These are phyloP conservation scores for Coprinellus aureogranulatus DNA, from an alignment of 768 basidiomycete genomes.

Conservation along the genomic window DNA sequence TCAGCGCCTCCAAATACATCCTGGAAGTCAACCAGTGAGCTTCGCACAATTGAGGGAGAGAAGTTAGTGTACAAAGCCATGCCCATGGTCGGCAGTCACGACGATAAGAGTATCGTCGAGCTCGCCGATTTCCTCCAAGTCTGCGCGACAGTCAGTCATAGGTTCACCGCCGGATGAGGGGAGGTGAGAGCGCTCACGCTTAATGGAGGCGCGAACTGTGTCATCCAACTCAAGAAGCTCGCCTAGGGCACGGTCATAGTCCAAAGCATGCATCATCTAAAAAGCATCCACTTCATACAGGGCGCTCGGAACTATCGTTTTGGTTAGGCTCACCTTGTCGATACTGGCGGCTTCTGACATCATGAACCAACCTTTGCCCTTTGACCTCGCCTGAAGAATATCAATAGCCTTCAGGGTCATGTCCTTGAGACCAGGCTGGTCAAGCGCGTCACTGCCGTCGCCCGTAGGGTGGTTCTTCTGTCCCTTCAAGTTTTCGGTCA, in stretches of 20 bases:
- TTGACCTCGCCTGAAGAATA: constrained; percentile 37
- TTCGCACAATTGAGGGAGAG: background rate
- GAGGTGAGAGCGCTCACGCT: constrained; percentile 23
- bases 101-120: constrained; percentile 42
- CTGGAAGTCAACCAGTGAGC: constrained; percentile 17
- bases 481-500: constrained; percentile 34
- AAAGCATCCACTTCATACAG: background rate
- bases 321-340: constrained; percentile 32
- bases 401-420: constrained; percentile 49
- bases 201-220: constrained; percentile 41
- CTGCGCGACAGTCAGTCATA: constrained; percentile 17
- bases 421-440: constrained; percentile 48
- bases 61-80: constrained; percentile 37
- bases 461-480: constrained; percentile 40
- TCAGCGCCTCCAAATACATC: constrained; percentile 44
- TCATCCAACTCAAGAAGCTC: constrained; percentile 46
- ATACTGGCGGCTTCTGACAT: constrained; percentile 48
- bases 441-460: constrained; percentile 39
- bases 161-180: background rate
- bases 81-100: constrained; percentile 47
- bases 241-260: constrained; percentile 46
- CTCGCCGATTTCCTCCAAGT: constrained; percentile 42
- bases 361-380: constrained; percentile 44
- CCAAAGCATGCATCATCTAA: constrained; percentile 47
- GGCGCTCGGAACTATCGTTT: background rate